Base-by-base conservation (phyloP, 805 yeast genomes). In the Sugiyamaella floridensis region DNA sequence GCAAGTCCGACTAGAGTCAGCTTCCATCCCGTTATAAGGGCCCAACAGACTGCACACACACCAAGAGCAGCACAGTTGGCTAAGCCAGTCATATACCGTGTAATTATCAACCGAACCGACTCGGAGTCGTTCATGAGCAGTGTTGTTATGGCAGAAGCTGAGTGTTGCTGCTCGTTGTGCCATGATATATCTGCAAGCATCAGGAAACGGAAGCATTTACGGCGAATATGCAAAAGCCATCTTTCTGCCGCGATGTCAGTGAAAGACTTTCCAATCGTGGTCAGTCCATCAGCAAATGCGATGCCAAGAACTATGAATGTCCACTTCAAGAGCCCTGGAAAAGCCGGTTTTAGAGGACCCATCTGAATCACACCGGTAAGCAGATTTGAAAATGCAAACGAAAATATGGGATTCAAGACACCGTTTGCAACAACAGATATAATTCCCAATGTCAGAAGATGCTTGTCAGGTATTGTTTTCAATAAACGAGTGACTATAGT, bases 11-110 rank as follows among this genome's bases (percentile, higher is more conserved):
- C 93, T 9, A 92, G 69, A 1, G 97, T 79, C 43, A 93, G 70
- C 61, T 84, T 86, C 98, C 98, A 93, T 0, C 97, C 96, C 10
- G 76, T 65, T 0, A 75, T 76, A 1, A 89, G 56, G 0, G 97
- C 82, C 97, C 97, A 93, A 6, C 80, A 70, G 4, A 83, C 56
- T 3, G 97, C 95, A 26, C 81, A 67, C 0, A 72, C 40, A 0
- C 85, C 70, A 47, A 89, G 74, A 0, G 81, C 70, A 1, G 78
- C 48, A 41, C 86, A 75, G 10, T 83, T 77, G 1, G 80, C 59
- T 0, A 80, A 43, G 0, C 83, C 75, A 9, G 82, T 72, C 29
- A 87, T 63, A 57, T 85, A 82, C 43, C 81, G 81, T 0, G 87
- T 74, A 1, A 87, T 75, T 40, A 90, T 67, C 0, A 73, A 67